A percentile compares a stretch with the other conserved stretches of the same genome.
phyloP scores from a whole-genome alignment of 331 rosid species.

The Rhamnella rubrinervis region DNA sequence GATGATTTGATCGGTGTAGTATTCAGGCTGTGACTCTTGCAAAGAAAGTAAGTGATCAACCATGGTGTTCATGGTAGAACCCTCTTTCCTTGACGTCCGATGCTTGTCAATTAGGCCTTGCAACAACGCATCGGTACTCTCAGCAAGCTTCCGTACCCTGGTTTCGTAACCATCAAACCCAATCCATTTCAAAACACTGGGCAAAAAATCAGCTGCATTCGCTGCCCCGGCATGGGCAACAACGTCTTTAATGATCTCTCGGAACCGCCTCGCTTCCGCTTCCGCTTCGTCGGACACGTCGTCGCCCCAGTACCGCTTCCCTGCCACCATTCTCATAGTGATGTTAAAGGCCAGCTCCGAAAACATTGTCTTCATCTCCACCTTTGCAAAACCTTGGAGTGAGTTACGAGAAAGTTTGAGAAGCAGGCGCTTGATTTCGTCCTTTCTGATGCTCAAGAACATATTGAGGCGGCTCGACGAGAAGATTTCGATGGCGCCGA shows the following conservation, averaged over 20 bases:
- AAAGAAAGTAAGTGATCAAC: no score
- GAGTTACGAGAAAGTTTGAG: background rate
- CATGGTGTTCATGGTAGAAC: no score
- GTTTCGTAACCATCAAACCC: no score
- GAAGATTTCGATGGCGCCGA: background rate
- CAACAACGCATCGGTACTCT: no score
- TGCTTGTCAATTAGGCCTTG: no score
- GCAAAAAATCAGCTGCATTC: slow-evolving; percentile 11
- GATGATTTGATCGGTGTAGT: no score
- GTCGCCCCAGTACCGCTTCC: slow-evolving; percentile 8
- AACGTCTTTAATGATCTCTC: slow-evolving; percentile 4
- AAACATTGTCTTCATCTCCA: slow-evolving; percentile 11
- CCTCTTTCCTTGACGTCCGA: no score
- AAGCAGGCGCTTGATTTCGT: background rate
- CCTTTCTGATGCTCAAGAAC: no score
- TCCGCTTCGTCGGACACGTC: background rate
- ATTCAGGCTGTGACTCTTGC: no score
- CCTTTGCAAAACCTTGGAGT: background rate
- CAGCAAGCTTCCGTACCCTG: no score
- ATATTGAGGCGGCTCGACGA: no score
- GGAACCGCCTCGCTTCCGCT: background rate
- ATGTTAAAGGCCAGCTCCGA: slow-evolving; percentile 8
- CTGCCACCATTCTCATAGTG: slow-evolving; percentile 13
- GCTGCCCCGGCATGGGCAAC: background rate
- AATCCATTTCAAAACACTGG: background rate